Conservation (phyloP, 2,329 filamentous ascomycete genomes). For the Alternaria triticina region DNA sequence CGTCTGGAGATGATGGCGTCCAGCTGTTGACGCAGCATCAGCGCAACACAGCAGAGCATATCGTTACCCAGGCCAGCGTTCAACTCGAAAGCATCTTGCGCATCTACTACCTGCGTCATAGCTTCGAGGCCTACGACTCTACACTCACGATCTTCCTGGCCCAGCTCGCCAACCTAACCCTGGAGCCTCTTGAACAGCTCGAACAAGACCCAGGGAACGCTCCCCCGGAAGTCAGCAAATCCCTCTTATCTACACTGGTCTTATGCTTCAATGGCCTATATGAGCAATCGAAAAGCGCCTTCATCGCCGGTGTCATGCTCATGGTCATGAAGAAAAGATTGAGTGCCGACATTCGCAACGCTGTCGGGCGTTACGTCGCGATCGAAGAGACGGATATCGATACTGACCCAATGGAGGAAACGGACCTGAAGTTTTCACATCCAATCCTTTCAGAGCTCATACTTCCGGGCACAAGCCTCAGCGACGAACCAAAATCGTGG, state of each 20-base stretch:
- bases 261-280: constrained; percentile 14
- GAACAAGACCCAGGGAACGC: not conserved
- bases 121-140: constrained; percentile 10
- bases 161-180: constrained; percentile 11
- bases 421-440: not conserved
- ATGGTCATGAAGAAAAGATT: constrained; percentile 3
- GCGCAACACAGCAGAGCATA: not conserved
- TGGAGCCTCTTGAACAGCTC: constrained; percentile 2
- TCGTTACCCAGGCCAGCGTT: not conserved
- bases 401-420: not conserved
- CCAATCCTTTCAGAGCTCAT: constrained; percentile 1
- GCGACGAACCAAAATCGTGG: not conserved
- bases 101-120: constrained; percentile 13
- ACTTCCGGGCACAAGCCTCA: constrained; percentile 1
- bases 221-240: not conserved
- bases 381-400: not conserved
- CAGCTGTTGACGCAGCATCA: not conserved
- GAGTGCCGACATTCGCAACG: not conserved
- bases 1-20: not conserved
- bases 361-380: not conserved
- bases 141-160: constrained; percentile 10
- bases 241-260: constrained; percentile 19
- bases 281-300: constrained; percentile 9
- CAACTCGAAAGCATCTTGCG: constrained; percentile 11
- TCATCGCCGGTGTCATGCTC: constrained; percentile 3